Percentiles rank a stretch among this genome's conserved stretches.
phyloP scores from a whole-genome alignment of 495 filamentous ascomycete species.

The Immersiella caudata region DNA sequence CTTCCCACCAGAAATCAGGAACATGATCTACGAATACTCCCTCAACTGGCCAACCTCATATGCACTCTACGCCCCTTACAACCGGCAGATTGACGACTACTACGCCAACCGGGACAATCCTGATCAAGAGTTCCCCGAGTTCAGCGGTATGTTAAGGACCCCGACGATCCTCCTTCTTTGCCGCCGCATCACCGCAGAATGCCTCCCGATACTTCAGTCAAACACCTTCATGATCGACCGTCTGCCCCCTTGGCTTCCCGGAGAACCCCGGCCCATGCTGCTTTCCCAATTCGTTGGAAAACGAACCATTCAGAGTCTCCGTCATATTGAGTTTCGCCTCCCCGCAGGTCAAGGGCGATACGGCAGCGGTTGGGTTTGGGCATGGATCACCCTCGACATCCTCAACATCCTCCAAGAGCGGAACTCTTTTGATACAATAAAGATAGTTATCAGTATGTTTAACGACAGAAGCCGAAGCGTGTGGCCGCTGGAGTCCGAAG shows the following conservation, averaged over 20 bases:
- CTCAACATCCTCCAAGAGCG: not conserved
- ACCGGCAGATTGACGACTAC: slow-evolving; percentile 32
- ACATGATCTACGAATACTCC: slow-evolving; percentile 37
- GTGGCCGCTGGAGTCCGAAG: not conserved
- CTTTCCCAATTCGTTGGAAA: slow-evolving; percentile 35
- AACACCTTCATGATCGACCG: slow-evolving; percentile 38
- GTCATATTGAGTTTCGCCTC: slow-evolving; percentile 37
- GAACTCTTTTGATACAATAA: slow-evolving; percentile 3
- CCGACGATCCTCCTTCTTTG: slow-evolving; percentile 43
- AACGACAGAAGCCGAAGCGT: not conserved
- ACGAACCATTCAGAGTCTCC: slow-evolving; percentile 36
- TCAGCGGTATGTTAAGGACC: slow-evolving; percentile 27
- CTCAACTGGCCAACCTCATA: slow-evolving; percentile 33
- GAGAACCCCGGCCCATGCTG: slow-evolving; percentile 28
- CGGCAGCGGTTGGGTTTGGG: slow-evolving; percentile 39
- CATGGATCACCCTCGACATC: not conserved
- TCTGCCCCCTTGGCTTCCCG: slow-evolving; percentile 44
- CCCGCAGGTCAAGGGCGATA: slow-evolving; percentile 34
- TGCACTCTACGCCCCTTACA: slow-evolving; percentile 35
- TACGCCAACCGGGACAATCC: not conserved
- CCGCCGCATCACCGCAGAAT: slow-evolving; percentile 39
- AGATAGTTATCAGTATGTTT: not conserved
- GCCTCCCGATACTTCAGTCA: slow-evolving; percentile 29
- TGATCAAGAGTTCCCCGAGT: slow-evolving; percentile 22
- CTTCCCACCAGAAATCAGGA: slow-evolving; percentile 40